phyloP scores from a whole-genome alignment of 306 rosid genomes.

The Quercus aquifolioides region DNA sequence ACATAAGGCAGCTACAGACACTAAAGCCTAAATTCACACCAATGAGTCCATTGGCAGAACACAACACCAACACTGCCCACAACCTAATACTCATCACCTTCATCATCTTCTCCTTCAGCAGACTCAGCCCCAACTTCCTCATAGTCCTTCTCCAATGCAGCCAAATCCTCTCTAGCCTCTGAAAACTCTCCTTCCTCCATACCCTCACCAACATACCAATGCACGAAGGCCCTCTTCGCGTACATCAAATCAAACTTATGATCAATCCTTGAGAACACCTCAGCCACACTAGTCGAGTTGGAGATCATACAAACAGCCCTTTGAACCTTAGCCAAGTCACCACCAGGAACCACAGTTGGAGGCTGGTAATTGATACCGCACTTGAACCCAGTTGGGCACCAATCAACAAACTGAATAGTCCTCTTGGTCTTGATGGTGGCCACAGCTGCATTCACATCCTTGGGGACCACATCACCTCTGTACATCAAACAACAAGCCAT shows the following conservation, averaged over 20 bases:
- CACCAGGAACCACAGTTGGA: constrained; percentile 44
- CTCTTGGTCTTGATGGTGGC: constrained; percentile 46
- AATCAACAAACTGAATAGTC: constrained; percentile 43
- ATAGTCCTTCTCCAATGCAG: constrained; percentile 45
- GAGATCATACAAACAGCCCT: constrained; percentile 49
- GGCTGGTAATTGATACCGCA: constrained; percentile 52
- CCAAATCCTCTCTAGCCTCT: constrained; percentile 43
- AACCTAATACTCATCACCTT: constrained; percentile 36
- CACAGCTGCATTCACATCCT: constrained; percentile 41
- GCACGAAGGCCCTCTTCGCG: constrained; percentile 45
- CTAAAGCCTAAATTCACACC: neutral
- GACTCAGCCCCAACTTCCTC: constrained; percentile 47
- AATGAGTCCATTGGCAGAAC: constrained; percentile 40
- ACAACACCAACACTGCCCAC: neutral
- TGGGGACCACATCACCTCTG: constrained; percentile 44
- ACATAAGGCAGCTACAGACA: neutral
- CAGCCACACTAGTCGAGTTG: constrained; percentile 43
- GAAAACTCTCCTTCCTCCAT: constrained; percentile 53
- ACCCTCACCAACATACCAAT: constrained; percentile 52
- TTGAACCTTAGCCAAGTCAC: constrained; percentile 45
- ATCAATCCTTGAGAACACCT: constrained; percentile 44
- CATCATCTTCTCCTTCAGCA: constrained; percentile 45
- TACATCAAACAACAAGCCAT: constrained; percentile 54
- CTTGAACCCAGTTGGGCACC: constrained; percentile 51
- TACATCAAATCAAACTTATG: constrained; percentile 49